phyloP scores from a whole-genome alignment of 2,329 filamentous ascomycete species.

The Aquanectria penicillioides region DNA sequence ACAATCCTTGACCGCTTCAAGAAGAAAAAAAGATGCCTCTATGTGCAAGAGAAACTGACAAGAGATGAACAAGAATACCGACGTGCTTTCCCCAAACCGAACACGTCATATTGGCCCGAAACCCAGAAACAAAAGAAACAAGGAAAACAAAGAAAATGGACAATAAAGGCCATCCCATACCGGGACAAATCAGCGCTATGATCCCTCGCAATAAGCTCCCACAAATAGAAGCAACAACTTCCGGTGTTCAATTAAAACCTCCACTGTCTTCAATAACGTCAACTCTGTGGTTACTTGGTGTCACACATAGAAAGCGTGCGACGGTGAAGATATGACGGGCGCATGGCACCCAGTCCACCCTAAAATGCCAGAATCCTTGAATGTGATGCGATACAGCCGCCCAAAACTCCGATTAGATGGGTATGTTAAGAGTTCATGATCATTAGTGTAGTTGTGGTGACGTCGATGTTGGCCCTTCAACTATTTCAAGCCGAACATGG shows the following conservation, averaged over 20 bases:
- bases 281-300: neutral
- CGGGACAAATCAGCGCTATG: conserved; percentile 32
- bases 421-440: conserved; percentile 46
- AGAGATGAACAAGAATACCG: conserved; percentile 30
- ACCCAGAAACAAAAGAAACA: conserved; percentile 16
- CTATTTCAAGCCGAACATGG: conserved; percentile 70
- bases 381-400: conserved; percentile 38
- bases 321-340: no score
- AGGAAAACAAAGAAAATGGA: no score
- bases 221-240: conserved; percentile 14
- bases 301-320: no score
- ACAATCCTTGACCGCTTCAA: conserved; percentile 5
- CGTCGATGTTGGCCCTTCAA: conserved; percentile 13
- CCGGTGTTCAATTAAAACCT: conserved; percentile 11
- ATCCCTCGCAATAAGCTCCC: conserved; percentile 24
- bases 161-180: conserved; percentile 12
- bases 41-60: conserved; percentile 27
- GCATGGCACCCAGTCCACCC: conserved; percentile 27
- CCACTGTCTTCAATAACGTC: neutral
- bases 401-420: conserved; percentile 47
- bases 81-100: conserved; percentile 11
- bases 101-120: conserved; percentile 15
- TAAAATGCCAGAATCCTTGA: conserved; percentile 25
- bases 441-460: conserved; percentile 37
- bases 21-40: conserved; percentile 19